Evolutionary conservation across 257 asterid genomes (phyloP), one percentile per base, ranked within the genome.

Genomic region (Ilex asprella): DNA sequence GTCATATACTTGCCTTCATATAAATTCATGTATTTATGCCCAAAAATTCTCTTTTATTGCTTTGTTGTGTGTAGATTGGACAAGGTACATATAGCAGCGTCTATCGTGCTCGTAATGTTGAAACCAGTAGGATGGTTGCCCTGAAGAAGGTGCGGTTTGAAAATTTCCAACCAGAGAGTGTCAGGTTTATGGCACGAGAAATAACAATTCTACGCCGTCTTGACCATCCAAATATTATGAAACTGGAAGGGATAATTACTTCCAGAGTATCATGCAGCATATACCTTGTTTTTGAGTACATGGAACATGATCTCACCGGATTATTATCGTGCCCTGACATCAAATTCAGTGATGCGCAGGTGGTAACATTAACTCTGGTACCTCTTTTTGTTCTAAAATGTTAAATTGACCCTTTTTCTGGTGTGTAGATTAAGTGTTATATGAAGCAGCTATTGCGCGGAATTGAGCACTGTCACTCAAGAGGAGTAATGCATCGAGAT

Each of bases 241-340:
- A 93, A 73, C 85, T 93, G 58, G 96, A 89, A 73, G 99, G 99
- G 15, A 93, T 93, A 49, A 85, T 93, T 27, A 89, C 97, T 5
- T 93, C 99, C 16, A 70, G 81, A 16, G 64, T 87, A 47, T 89
- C 99, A 1, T 74, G 82, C 35, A 86, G 79, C 68, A 73, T 93
- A 39, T 87, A 85, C 86, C 93, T 93, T 46, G 99, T 93, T 54
- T 93, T 93, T 62, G 97, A 93, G 73, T 93, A 89, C 78, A 93
- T 93, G 97, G 99, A 93, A 70, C 99, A 93, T 16, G 99, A 93
- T 70, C 95, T 93, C n/a, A 76, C 95, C 1, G 97, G 99, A 14
- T 78, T 93, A 10, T 67, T 93, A 13, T 83, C 99, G 6, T 85
- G 84, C 59, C 97, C 99, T 2, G 86, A 81, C 49, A 77, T 89